Evolutionary conservation across 306 rosid genomes (phyloP).

Genomic region (Sophora flavescens): DNA sequence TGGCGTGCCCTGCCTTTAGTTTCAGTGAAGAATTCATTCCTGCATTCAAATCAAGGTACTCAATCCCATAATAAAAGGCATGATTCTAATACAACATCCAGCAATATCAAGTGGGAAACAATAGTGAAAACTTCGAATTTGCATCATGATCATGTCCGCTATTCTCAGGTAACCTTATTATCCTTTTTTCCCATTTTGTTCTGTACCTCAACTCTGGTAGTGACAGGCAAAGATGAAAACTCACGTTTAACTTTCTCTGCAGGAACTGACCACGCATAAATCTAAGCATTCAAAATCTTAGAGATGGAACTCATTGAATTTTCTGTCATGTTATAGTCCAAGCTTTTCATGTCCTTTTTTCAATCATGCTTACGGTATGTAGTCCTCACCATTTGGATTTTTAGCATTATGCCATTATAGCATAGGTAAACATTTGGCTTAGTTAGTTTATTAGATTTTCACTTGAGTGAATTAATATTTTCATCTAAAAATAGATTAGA

Average conservation of each 20-base stretch:
- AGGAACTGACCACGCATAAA: slow-evolving; percentile 75
- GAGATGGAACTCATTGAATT: slow-evolving; percentile 41
- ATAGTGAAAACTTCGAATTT: slow-evolving; percentile 83
- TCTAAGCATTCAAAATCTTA: slow-evolving; percentile 66
- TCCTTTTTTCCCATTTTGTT: slow-evolving; percentile 6
- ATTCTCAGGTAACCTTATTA: slow-evolving; percentile 79
- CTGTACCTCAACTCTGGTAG: slow-evolving; percentile 20
- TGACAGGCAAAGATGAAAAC: slow-evolving; percentile 21
- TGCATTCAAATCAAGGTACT: slow-evolving; percentile 50
- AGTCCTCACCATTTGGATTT: slow-evolving; percentile 32
- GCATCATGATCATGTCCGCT: slow-evolving; percentile 76
- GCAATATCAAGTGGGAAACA: slow-evolving; percentile 87
- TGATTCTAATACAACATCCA: slow-evolving; percentile 55
- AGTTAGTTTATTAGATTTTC: slow-evolving; percentile 22
- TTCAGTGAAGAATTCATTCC: slow-evolving; percentile 55
- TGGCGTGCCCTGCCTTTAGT: slow-evolving; percentile 78
- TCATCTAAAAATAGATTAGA: slow-evolving; percentile 15
- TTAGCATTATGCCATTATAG: slow-evolving; percentile 31
- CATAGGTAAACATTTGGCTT: slow-evolving; percentile 28
- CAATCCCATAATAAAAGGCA: slow-evolving; percentile 51
- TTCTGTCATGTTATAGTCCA: slow-evolving; percentile 32
- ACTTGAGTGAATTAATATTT: not conserved
- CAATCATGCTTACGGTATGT: slow-evolving; percentile 20
- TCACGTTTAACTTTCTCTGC: slow-evolving; percentile 42
- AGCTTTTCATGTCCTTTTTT: slow-evolving; percentile 21